phyloP scores from a whole-genome alignment of 169 alveolate genomes.

The Eimeria praecox region DNA sequence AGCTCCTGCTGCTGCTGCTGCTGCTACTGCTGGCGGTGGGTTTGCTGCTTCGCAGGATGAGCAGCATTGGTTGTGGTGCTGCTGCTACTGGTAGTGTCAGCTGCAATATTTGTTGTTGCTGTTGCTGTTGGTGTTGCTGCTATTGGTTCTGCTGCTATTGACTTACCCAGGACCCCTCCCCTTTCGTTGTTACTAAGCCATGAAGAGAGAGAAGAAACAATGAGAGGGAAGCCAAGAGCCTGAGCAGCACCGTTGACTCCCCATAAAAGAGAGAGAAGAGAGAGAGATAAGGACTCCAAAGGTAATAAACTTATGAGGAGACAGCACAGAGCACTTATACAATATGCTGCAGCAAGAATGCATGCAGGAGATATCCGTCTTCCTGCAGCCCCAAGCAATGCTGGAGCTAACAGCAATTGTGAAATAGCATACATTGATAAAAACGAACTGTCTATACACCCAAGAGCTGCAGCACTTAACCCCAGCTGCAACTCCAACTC shows the following conservation, averaged over 20 bases:
- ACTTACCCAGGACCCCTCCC: slow-evolving; percentile 74
- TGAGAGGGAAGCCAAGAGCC: slow-evolving; percentile 73
- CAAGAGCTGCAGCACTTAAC: slow-evolving; percentile 81
- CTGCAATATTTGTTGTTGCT: too few species aligned
- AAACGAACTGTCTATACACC: slow-evolving; percentile 85
- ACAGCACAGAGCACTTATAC: slow-evolving; percentile 17
- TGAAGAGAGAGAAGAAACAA: slow-evolving; percentile 45
- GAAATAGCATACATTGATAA: slow-evolving; percentile 83
- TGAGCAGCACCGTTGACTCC: slow-evolving; percentile 85
- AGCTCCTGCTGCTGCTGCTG: background rate
- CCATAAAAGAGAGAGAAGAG: slow-evolving; percentile 75
- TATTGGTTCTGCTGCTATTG: background rate
- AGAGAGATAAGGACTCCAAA: background rate
- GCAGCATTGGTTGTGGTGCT: background rate
- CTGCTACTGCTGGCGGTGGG: background rate
- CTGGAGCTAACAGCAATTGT: slow-evolving; percentile 82
- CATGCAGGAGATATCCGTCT: background rate
- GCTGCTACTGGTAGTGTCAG: background rate
- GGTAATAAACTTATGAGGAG: slow-evolving; percentile 25
- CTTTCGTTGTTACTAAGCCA: slow-evolving; percentile 59
- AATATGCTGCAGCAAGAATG: slow-evolving; percentile 10
- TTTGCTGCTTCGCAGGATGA: background rate
- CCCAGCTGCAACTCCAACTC: slow-evolving; percentile 81
- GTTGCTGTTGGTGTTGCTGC: background rate
- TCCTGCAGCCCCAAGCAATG: background rate